Percentiles rank a stretch among this genome's conserved stretches.
phyloP scores from a whole-genome alignment of 2,329 filamentous ascomycete genomes.

The Tolypocladium capitatum region DNA sequence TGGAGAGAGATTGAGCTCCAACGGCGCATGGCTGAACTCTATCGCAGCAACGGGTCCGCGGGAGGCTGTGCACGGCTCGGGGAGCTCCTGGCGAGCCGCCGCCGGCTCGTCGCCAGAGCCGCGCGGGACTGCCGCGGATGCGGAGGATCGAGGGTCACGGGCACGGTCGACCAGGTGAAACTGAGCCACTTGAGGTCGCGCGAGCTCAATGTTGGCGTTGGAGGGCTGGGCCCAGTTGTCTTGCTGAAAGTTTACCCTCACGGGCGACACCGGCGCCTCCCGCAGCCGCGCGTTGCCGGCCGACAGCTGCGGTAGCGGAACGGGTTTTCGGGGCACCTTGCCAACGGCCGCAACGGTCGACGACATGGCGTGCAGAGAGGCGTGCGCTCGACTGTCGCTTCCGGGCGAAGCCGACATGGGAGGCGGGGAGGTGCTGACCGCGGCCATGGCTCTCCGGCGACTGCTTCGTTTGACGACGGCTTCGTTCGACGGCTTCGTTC shows the following conservation, averaged over 20 bases:
- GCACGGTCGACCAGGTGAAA: conserved; percentile 9
- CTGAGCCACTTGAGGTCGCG: conserved; percentile 13
- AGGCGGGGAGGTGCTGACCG: conserved; percentile 21
- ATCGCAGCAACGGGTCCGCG: conserved; percentile 1
- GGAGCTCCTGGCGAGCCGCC: not conserved
- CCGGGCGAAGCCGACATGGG: conserved; percentile 15
- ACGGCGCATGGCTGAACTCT: conserved; percentile 6
- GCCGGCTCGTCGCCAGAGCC: not conserved
- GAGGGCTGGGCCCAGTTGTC: conserved; percentile 40
- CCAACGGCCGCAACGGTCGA: conserved; percentile 7
- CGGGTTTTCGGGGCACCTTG: conserved; percentile 19
- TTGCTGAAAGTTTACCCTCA: conserved; percentile 38
- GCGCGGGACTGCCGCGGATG: not conserved
- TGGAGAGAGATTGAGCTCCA: conserved; percentile 8
- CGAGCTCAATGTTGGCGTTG: conserved; percentile 36
- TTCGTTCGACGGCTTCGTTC: not conserved
- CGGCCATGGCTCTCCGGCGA: conserved; percentile 16
- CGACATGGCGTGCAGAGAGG: conserved; percentile 3
- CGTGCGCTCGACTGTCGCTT: conserved; percentile 7
- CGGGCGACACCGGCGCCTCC: conserved; percentile 41
- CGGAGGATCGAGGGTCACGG: not conserved
- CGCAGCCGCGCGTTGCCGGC: conserved; percentile 28
- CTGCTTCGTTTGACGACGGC: not conserved
- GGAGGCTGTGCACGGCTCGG: not conserved
- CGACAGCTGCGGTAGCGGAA: conserved; percentile 16